Base-by-base conservation (phyloP, 73 alveolate species). In the Tetrahymena borealis region DNA sequence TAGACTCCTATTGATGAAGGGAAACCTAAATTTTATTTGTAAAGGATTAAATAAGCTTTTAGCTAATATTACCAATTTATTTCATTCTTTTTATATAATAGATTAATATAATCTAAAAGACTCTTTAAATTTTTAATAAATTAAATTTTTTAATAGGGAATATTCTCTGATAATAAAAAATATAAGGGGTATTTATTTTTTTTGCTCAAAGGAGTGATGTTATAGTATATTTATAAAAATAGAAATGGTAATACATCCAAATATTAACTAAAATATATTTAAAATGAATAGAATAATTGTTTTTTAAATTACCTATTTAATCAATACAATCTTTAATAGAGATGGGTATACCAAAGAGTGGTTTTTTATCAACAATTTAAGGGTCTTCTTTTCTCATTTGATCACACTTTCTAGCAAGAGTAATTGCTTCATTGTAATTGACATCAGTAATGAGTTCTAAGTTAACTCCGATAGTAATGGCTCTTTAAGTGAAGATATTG, bases 341-440 rank as follows among this genome's bases (percentile, higher is more conserved):
- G 0, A 97, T 38, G 13, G 99, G 99, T 28, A 97, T 94, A 2
- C 99, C 99, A 39, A 90, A 90, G 0, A 95, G 78, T 6, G 91
- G 43, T 33, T 85, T 79, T 85, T 93, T 85, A 40, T 93, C 78
- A 39, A 93, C 38, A n/a, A 60, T 15, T 2, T 39, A 20, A 32
- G 43, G 79, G 91, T 93, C 90, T 40, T 39, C 31, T 39, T 85
- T 39, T 0, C 78, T 93, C 37, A 33, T 37, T 36, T 93, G 31
- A 93, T 93, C 95, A 33, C 39, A 85, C 2, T 24, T 28, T 92
- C 33, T 90, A 18, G 95, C 95, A 35, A 79, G 38, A 32, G 78
- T 78, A n/a, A 85, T 79, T 7, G 95, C 93, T 33, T 93, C 93
- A 28, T 32, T 8, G 91, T 79, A 93, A 39, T 85, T 79, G 6